Base-by-base conservation (phyloP, 2,329 filamentous ascomycete genomes). In the Conoideocrella luteorostrata region DNA sequence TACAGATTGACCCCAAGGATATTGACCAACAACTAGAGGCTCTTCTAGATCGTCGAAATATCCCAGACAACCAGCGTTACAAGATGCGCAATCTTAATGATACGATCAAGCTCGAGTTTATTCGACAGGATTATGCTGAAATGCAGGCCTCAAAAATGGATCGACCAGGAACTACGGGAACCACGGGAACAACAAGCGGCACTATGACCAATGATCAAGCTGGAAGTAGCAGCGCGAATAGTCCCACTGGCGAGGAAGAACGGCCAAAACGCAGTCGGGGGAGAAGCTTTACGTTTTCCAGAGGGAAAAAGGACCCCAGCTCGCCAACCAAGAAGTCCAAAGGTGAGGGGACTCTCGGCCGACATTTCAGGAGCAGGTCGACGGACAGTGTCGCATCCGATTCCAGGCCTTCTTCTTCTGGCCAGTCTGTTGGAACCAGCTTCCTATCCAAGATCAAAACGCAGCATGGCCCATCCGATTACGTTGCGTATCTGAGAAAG, bases 21-120 rank as follows among this genome's bases (percentile, higher is more conserved):
- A 74, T 81, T 32, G 69, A 77, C 48, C 66, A 64, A 45, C 75
- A 80, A 49, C 71, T 80, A 38, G 78, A 83, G 54, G 78, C 75
- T 3, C 74, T 80, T 64, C 62, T 95, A 64, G 88, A 95, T 60
- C 82, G 90, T 15, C 79, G 91, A 50, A 95, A 97, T 56, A 95
- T 97, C 43, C 90, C 91, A 3, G 87, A 94, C 57, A 86, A 95
- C 51, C 89, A 95, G 72, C 78, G 91, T 44, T 88, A 91, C 63
- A 94, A 94, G 68, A 96, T 98, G 89, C 80, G 91, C 36, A 90
- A 83, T 45, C 71, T 98, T 47, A 88, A 87, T 50, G 77, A 88
- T 51, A 85, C 86, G 28, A 90, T 97, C 69, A 98, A 98, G 67
- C 87, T 89, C 60, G 90, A 97, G 59, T 94, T 98, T 56, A 89